phyloP scores from a whole-genome alignment of 139 green algal genomes.

The Tetratostichococcus sp. region DNA sequence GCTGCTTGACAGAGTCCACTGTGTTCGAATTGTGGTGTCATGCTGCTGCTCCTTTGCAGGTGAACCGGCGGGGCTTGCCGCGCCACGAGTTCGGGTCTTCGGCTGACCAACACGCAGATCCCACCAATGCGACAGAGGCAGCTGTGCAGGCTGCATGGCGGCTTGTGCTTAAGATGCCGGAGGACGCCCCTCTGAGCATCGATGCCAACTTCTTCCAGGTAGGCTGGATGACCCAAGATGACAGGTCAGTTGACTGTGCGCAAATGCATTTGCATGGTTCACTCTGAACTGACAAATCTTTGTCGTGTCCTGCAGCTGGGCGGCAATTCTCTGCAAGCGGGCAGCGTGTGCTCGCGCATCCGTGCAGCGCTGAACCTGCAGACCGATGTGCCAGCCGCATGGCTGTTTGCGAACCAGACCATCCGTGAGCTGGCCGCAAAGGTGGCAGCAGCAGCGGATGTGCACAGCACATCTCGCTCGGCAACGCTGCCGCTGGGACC shows the following conservation, averaged over 20 bases:
- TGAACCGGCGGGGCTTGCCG: not conserved
- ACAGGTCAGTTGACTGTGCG: not conserved
- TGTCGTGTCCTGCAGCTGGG: not conserved
- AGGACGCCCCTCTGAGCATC: not conserved
- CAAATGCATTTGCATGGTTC: not conserved
- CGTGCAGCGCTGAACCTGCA: not conserved
- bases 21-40: too few species aligned
- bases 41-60: not conserved
- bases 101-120: not conserved
- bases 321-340: not conserved
- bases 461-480: too few species aligned
- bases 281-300: not conserved
- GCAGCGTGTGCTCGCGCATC: not conserved
- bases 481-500: not conserved
- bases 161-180: not conserved
- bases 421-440: not conserved
- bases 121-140: not conserved
- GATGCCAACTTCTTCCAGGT: not conserved
- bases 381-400: not conserved
- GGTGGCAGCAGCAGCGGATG: not conserved
- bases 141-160: not conserved
- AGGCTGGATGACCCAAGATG: not conserved
- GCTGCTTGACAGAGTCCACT: too few species aligned
- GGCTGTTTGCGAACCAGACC: not conserved
- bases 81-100: not conserved